Evolutionary conservation across 495 filamentous ascomycete species (phyloP).

Genomic region (Penicillium dipodomyicola): DNA sequence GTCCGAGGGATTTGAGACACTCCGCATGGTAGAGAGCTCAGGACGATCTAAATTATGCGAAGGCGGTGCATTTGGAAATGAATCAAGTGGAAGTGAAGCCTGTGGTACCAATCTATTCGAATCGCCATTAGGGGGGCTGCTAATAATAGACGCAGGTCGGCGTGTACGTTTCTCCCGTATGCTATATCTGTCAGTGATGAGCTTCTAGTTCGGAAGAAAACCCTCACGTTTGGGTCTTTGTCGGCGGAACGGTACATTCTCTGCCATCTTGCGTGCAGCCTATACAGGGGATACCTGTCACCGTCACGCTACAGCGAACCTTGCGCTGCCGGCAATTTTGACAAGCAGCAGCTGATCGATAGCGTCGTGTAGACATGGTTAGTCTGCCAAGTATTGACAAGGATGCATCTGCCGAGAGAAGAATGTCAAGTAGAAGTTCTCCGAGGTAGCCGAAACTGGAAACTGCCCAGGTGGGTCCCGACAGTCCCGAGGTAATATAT

Average conservation of each 20-base stretch:
- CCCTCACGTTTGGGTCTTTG: slow-evolving; percentile 11
- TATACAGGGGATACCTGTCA: slow-evolving; percentile 34
- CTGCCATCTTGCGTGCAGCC: slow-evolving; percentile 32
- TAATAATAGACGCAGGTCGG: neutral
- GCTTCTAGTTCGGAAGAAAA: neutral
- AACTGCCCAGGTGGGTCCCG: slow-evolving; percentile 1
- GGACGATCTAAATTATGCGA: neutral
- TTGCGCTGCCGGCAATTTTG: slow-evolving; percentile 34
- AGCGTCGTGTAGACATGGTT: slow-evolving; percentile 32
- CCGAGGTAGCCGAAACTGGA: neutral
- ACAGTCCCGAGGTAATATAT: neutral
- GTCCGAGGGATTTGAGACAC: slow-evolving; percentile 2
- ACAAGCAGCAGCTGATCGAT: slow-evolving; percentile 33
- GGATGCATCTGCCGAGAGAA: neutral
- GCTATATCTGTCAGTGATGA: neutral
- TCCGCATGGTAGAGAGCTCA: neutral
- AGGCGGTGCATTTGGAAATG: neutral
- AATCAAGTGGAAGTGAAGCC: neutral
- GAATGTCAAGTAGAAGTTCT: neutral
- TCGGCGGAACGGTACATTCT: slow-evolving; percentile 26
- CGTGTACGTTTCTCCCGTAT: slow-evolving; percentile 1
- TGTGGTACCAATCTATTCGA: neutral
- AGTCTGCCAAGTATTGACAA: slow-evolving; percentile 12
- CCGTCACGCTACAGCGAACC: slow-evolving; percentile 33
- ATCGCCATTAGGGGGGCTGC: neutral